Base-by-base conservation (phyloP, 2,329 filamentous ascomycete species). In the Mycocentrospora acerina region DNA sequence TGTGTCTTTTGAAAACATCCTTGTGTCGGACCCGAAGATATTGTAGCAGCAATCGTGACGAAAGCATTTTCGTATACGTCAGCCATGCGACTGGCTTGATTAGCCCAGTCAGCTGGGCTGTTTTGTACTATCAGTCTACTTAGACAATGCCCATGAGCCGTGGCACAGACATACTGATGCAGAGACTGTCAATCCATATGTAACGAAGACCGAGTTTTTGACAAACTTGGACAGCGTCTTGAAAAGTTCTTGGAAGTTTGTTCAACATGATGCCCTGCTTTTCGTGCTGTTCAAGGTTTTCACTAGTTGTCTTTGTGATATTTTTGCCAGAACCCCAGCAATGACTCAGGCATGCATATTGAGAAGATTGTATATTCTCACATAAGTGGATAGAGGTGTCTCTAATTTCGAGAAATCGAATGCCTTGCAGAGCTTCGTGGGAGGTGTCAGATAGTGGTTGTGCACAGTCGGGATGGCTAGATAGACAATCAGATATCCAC, bases 141-240 rank as follows among this genome's bases (percentile, higher is more conserved):
- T 22, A 22, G 19, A 5, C 5, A 9, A 9, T 9, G 9, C 19
- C 9, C 19, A 22, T n/a, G 9, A 22, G 19, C 5, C 5, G 19
- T 9, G 9, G 9, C 9, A 5, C 9, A 9, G 19, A 22, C 19
- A 22, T 22, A 22, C 19, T 22, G 2, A 44, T 44, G 17, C 42
- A 40, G 3, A 44, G 17, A 26, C 33, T 37, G 12, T 37, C 33
- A n/a, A 44, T 37, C 33, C 34, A 44, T 10, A 44, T n/a, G 18
- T 22, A 44, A 1, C 9, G 13, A 16, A 38, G 18, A 3, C n/a
- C 28, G 7, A 44, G 33, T 11, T 7, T 29, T 9, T 9, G 4
- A 8, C 18, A 25, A 1, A 35, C 8, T 8, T 25, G 12, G 10
- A 42, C 17, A 3, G 40, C 40, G 7, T 38, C 16, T 14, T 24